Conservation (phyloP, 2,329 filamentous ascomycete species). For the Parasarocladium wereldwijsianum region DNA sequence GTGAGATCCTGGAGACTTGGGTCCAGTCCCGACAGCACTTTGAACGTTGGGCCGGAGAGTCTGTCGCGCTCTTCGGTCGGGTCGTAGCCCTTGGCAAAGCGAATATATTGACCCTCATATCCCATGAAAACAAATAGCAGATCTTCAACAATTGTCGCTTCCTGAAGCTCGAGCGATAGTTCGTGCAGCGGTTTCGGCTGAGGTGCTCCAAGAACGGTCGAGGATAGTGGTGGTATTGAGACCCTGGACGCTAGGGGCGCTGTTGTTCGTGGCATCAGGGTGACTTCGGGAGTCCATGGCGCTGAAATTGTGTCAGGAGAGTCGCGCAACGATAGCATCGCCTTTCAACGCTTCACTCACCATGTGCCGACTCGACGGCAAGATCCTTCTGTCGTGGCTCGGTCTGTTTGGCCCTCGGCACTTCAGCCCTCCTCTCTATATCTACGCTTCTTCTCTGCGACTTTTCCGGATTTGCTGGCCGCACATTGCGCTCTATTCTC, state of each 20-base stretch:
- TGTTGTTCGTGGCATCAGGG: constrained; percentile 50
- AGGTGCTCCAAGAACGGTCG: constrained; percentile 59
- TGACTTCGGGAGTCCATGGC: constrained; percentile 69
- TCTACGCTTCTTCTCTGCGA: constrained; percentile 28
- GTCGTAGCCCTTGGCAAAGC: constrained; percentile 70
- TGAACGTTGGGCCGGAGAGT: constrained; percentile 67
- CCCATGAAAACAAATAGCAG: constrained; percentile 94
- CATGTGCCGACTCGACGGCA: constrained; percentile 28
- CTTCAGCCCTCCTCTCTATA: constrained; percentile 23
- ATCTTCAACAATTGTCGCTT: constrained; percentile 78
- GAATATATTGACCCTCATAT: constrained; percentile 94
- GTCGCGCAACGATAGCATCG: constrained; percentile 28
- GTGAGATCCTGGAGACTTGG: constrained; percentile 83
- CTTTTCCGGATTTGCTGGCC: constrained; percentile 43
- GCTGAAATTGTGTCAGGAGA: constrained; percentile 14
- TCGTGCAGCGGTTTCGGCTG: constrained; percentile 53
- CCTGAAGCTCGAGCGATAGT: constrained; percentile 67
- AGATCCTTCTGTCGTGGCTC: constrained; percentile 26
- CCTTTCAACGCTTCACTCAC: constrained; percentile 30
- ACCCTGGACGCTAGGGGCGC: constrained; percentile 57
- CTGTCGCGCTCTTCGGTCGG: constrained; percentile 76
- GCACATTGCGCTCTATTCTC: constrained; percentile 47
- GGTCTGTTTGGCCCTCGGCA: no score
- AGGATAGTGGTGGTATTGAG: constrained; percentile 57
- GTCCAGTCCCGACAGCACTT: constrained; percentile 69